Evolutionary conservation across 1,139 yeast genomes (phyloP), one percentile per base, ranked within the genome.

Genomic region (Kurtzmaniella quercitrusa): DNA sequence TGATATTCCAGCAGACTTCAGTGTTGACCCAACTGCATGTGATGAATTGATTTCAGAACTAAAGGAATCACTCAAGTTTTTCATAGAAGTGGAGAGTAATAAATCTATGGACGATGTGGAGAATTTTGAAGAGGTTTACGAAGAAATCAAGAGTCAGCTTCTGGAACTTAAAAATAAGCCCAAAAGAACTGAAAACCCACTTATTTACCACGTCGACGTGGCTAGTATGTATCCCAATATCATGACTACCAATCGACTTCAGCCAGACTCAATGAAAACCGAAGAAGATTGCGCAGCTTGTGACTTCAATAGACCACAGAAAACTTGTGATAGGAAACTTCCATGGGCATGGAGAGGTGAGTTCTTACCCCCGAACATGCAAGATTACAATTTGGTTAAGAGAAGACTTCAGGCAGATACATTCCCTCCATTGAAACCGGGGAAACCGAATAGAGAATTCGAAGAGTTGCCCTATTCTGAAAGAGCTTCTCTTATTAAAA

Each of bases 261-360:
- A 94, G 62, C 99, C 99, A 0, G 99, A 94, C 63, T 91, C 98
- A 1, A 93, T 94, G 90, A 91, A 93, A 55, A 71, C 85, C 0
- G 98, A 93, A 59, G 89, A 89, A 54, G 96, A 90, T 56, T 94
- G 98, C 68, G 98, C 98, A 0, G 81, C 95, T 34, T 94, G 99
- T 70, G 98, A 94, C 57, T 94, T 90, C 65, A 94, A 94, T 59
- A 74, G 96, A 45, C 98, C 98, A 0, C 98, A 96, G 2, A 93
- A 93, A 57, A 77, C 74, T 12, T 94, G 99, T 70, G 98, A 93
- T 55, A 73, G 98, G 59, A 70, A 94, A 48, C 68, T 94, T 46
- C 89, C 93, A 0, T 94, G 99, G 99, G 77, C 96, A 3, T 94
- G 99, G 98, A 82, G 98, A 70, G 99, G 98, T 45, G 98, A 94